Evolutionary conservation across 2,329 filamentous ascomycete genomes (phyloP).

Genomic region (Colletotrichum phormii): DNA sequence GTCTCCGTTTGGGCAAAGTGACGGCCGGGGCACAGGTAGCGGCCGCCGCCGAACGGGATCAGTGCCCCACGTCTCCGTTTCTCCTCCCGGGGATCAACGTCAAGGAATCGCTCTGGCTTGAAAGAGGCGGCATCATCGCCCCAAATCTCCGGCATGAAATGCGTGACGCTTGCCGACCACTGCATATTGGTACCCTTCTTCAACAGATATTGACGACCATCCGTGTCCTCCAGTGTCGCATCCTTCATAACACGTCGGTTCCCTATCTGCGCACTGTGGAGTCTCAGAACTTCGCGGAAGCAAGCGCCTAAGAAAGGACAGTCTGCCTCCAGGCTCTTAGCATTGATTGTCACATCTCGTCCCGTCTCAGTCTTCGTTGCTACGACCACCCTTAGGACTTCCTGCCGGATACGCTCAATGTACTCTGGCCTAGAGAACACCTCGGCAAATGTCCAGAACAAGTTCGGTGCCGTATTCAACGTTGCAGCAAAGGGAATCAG

Average conservation of each 20-base stretch:
- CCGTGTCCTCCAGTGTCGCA: slow-evolving; percentile 44
- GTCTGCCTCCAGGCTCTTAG: slow-evolving; percentile 46
- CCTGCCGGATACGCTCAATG: slow-evolving; percentile 43
- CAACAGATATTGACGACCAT: slow-evolving; percentile 41
- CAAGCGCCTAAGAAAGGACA: slow-evolving; percentile 55
- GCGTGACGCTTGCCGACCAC: slow-evolving; percentile 41
- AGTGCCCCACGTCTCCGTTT: slow-evolving; percentile 40
- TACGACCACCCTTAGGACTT: slow-evolving; percentile 42
- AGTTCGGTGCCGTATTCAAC: slow-evolving; percentile 50
- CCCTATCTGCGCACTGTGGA: slow-evolving; percentile 48
- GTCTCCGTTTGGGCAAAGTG: slow-evolving; percentile 47
- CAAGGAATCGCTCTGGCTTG: slow-evolving; percentile 41
- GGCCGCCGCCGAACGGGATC: slow-evolving; percentile 48
- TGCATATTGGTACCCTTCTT: slow-evolving; percentile 43
- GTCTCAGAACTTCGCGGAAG: slow-evolving; percentile 57
- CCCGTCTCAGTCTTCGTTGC: slow-evolving; percentile 11
- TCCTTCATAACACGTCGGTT: slow-evolving; percentile 48
- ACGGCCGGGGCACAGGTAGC: slow-evolving; percentile 47
- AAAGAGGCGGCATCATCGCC: slow-evolving; percentile 41
- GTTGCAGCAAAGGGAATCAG: slow-evolving; percentile 45
- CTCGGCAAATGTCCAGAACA: slow-evolving; percentile 50
- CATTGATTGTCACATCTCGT: slow-evolving; percentile 44
- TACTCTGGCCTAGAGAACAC: slow-evolving; percentile 44
- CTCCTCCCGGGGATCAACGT: slow-evolving; percentile 35
- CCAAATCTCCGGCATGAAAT: slow-evolving; percentile 40